Conservation (phyloP, 208 protist genomes). For the Naegleria gruberi region DNA sequence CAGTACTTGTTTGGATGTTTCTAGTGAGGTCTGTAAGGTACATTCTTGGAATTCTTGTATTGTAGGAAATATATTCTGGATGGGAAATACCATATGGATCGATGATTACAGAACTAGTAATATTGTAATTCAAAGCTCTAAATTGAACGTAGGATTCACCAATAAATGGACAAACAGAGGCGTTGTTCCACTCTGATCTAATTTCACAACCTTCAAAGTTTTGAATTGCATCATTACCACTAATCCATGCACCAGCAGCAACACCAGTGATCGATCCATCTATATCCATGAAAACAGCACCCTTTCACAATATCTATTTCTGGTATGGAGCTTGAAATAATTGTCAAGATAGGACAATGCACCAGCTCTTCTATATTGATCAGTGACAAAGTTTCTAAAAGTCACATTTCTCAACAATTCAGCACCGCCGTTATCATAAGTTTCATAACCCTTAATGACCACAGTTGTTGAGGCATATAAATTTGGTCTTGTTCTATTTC, state of each 20-base stretch:
- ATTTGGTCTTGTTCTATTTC: not conserved
- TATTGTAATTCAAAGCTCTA: not conserved
- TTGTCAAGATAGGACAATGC: too few species aligned
- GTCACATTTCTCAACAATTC: not conserved
- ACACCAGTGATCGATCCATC: not conserved
- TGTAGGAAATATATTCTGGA: not conserved
- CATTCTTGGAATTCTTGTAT: not conserved
- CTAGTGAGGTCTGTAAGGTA: not conserved
- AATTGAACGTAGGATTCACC: not conserved
- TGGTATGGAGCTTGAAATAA: too few species aligned
- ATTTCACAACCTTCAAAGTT: not conserved
- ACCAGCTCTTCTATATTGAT: not conserved
- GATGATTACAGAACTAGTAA: too few species aligned
- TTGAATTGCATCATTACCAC: not conserved
- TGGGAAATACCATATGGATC: not conserved
- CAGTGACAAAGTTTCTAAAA: not conserved
- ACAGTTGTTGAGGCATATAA: not conserved
- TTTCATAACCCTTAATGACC: not conserved
- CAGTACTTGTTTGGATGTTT: not conserved
- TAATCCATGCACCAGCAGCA: not conserved
- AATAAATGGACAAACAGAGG: not conserved
- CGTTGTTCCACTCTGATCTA: not conserved
- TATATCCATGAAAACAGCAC: not conserved
- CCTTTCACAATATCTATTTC: too few species aligned
- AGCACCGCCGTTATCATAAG: constrained; percentile 1